Evolutionary conservation across 2,329 filamentous ascomycete species (phyloP), one percentile per base, ranked within the genome.

Genomic region (Fusarium compactum): DNA sequence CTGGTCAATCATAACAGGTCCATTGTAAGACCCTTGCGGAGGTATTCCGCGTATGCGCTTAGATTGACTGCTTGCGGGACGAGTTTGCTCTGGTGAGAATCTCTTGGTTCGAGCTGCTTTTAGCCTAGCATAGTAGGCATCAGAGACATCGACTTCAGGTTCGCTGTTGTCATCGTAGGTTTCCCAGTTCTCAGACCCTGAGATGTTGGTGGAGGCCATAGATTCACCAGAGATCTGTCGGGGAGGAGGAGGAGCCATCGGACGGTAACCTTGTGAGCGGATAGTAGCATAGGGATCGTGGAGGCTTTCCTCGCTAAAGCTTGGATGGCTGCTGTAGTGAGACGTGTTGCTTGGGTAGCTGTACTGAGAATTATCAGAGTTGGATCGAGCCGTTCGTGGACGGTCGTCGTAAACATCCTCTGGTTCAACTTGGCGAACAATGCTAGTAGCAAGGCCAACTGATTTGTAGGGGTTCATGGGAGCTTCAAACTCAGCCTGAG

Each of bases 171-270:
- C 93, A 74, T 96, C 95, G 75, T 96, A 98, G 12, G 95, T 97
- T 81, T 98, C 95, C 95, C 95, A 98, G 79, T 98, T 98, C 81
- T 98, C 95, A 6, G 93, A 97, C 2, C 93, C 93, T 8, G 92
- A 94, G 27, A 92, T 86, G 24, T 86, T 86, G 2, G 92, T 93
- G n/a, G 93, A 95, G 0, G 90, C 89, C 70, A 90, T 90, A 43
- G 92, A 95, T 2, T 91, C 91, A 52, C 70, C 74, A 6, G 81
- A 82, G 18, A 91, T 90, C 74, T 95, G 92, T 50, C 93, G 85
- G 2, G 84, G 84, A 4, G 84, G 80, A 2, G 81, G 80, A 2
- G 81, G 80, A 4, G 62, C 52, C 18, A 81, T 82, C 32, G 82
- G 81, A 16, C 81, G 77, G 64, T 85, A 85, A n/a, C 75, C 62